phyloP scores from a whole-genome alignment of 1,284 basidiomycete genomes.

The Mycosarcoma mackinlayi region DNA sequence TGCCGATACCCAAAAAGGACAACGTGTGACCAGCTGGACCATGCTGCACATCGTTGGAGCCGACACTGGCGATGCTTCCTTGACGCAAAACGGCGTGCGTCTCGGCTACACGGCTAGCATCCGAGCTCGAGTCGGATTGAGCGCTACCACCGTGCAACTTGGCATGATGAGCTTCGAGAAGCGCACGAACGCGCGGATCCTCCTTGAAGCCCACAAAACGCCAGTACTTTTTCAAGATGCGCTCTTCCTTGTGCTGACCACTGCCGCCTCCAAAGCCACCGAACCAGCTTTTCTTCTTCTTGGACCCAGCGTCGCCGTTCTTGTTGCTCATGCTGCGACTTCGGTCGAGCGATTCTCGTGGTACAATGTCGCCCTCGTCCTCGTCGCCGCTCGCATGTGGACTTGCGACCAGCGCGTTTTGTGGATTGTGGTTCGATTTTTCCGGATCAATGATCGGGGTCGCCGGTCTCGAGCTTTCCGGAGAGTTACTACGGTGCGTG shows the following conservation, averaged over 20 bases:
- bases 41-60: conserved; percentile 52
- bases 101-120: not conserved
- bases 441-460: conserved; percentile 45
- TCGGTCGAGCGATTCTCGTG: conserved; percentile 61
- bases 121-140: conserved; percentile 5
- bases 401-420: conserved; percentile 32
- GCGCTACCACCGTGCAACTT: conserved; percentile 22
- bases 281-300: conserved; percentile 60
- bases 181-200: conserved; percentile 57
- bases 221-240: conserved; percentile 68
- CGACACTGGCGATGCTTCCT: conserved; percentile 35
- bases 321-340: conserved; percentile 19
- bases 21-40: conserved; percentile 47
- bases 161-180: conserved; percentile 57
- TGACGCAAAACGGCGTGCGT: conserved; percentile 24
- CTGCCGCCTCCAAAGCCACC: conserved; percentile 41
- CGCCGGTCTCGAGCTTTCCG: conserved; percentile 24
- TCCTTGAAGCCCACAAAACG: conserved; percentile 69
- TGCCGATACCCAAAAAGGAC: conserved; percentile 42
- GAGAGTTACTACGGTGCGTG: conserved; percentile 26
- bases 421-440: conserved; percentile 38
- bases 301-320: conserved; percentile 12
- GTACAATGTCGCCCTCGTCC: conserved; percentile 67
- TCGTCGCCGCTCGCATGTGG: conserved; percentile 46
- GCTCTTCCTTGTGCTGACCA: conserved; percentile 54